Percentiles rank a stretch among this genome's conserved stretches.
phyloP scores from a whole-genome alignment of 495 filamentous ascomycete species.

The Eremomyces bilateralis region DNA sequence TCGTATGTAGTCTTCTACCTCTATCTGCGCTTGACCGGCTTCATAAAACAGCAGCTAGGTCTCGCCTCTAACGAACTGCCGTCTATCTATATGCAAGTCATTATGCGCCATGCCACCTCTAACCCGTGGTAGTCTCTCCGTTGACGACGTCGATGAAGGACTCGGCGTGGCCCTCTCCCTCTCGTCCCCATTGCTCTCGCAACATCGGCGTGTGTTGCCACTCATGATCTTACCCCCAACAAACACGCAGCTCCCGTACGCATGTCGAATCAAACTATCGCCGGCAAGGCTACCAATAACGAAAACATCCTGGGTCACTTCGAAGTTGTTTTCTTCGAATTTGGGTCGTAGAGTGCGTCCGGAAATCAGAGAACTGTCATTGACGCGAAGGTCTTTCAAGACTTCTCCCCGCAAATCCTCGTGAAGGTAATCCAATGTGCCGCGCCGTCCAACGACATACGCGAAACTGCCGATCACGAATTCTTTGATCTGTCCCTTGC shows the following conservation, averaged over 20 bases:
- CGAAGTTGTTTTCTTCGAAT: conserved; percentile 19
- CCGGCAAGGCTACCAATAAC: conserved; percentile 42
- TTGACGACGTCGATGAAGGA: no score
- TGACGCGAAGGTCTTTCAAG: no score
- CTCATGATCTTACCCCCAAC: conserved; percentile 31
- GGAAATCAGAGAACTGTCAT: conserved; percentile 27
- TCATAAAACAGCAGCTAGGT: no score
- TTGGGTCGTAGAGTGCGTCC: conserved; percentile 30
- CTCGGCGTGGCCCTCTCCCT: no score
- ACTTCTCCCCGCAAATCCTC: conserved; percentile 28
- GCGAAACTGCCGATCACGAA: conserved; percentile 27
- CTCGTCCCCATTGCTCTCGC: no score
- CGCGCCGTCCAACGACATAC: conserved; percentile 42
- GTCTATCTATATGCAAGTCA: no score
- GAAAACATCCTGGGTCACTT: conserved; percentile 33
- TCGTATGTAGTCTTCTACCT: no score
- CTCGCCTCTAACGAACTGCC: no score
- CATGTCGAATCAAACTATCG: conserved; percentile 42
- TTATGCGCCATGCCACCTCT: no score
- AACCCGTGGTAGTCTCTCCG: no score
- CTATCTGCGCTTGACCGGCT: no score
- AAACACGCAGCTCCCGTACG: conserved; percentile 38
- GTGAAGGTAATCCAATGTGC: conserved; percentile 32
- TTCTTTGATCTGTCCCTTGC: conserved; percentile 25
- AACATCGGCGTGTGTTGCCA: no score